Evolutionary conservation across 345 rosid species (phyloP), one percentile per base, ranked within the genome.

Genomic region (Pistacia atlantica): DNA sequence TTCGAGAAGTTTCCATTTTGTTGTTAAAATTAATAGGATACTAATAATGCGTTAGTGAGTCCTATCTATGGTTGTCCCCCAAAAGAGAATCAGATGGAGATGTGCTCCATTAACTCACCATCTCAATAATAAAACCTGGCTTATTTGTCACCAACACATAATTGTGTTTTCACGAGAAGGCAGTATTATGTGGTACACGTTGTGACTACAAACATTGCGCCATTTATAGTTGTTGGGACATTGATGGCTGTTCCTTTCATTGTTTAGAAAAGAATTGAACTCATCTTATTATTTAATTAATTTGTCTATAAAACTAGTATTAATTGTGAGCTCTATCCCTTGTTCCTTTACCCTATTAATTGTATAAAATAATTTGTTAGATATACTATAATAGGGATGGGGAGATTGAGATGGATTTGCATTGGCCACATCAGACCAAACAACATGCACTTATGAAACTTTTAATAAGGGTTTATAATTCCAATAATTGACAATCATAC

Each of bases 61-160:
- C 31, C 35, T 28, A 20, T 12, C 12, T 6, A 9, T 1, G 22
- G 35, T 74, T 74, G 80, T 62, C 66, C 42, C 74, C 77, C n/a
- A 38, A 72, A 70, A 28, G 77, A 31, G 63, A 0, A 25, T 52
- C 58, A 37, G 79, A 75, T 12, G 57, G 52, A 14, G 75, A 77
- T 18, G 45, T 14, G 31, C 60, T 58, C 51, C 79, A 60, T 4
- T 35, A 68, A 16, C 18, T 31, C 10, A n/a, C 37, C 48, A 54
- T 59, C 14, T 31, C 49, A 35, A 28, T 61, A 59, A 22, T 5
- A 45, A 35, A 20, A n/a, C 11, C 25, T 25, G 25, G 25, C 25
- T 25, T 25, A 25, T 25, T 25, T 25, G 25, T 25, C 25, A 25
- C 25, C 25, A 25, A 25, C 25, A 25, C 25, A 25, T 25, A 25